Base-by-base conservation (phyloP, 1,284 basidiomycete genomes). In the Boletus subluridellus region DNA sequence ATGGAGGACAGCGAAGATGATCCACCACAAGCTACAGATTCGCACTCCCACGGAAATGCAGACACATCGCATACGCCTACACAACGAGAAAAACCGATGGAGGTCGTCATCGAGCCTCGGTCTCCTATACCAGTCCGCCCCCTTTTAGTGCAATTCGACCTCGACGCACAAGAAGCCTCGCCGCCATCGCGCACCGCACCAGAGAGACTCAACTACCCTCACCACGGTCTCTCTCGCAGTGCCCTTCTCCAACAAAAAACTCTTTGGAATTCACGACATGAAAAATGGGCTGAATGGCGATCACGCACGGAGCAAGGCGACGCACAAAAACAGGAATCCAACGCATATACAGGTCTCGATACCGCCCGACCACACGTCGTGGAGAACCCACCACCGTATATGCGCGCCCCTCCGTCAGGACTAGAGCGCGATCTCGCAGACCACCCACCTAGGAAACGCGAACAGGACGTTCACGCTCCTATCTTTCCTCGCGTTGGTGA, bases 401-500 rank as follows among this genome's bases (percentile, higher is more conserved):
- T 60, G 58, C 60, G 57, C 54, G 57, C 28, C 49, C 59, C 66
- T 52, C 56, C 64, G 5, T 74, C 72, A 21, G 70, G 70, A 17
- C 49, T 73, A 24, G 73, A 71, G 45, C 71, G 66, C 26, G 66
- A 69, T 46, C 54, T 68, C 30, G 59, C 50, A 54, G 39, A 58
- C 42, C 34, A 57, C 51, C 57, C 62, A 5, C 50, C 57, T 9
- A 63, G 34, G 41, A 65, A 54, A 42, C 60, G 41, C 34, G 52
- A 55, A 24, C 63, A 66, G 11, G 66, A 71, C 38, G 59, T 69
- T 17, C 65, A 69, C 35, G 64, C 74, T n/a, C 66, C 73, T 10
- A 79, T 87, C 41, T 84, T 83, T 64, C 87, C 87, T 11, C 79
- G 87, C 3, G 76, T 81, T n/a, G 87, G 87, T 11, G 85, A 88